Evolutionary conservation across 1,284 basidiomycete genomes (phyloP).

Genomic region (Tausonia pullulans): DNA sequence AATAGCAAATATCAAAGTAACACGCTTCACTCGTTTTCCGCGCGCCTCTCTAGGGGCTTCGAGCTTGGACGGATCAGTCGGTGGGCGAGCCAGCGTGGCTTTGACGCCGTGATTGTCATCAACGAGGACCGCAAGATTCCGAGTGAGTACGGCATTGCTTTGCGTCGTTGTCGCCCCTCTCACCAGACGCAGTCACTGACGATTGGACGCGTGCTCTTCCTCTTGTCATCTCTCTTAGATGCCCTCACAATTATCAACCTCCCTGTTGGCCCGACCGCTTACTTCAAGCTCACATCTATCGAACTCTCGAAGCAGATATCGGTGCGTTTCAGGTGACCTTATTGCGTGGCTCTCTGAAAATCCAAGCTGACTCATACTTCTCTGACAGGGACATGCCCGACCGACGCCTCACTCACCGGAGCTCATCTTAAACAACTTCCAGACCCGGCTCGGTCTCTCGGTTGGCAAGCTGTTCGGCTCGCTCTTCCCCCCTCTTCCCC

Average conservation of each 20-base stretch:
- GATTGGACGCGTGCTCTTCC: not conserved
- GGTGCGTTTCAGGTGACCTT: constrained; percentile 38
- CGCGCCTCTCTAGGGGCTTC: constrained; percentile 52
- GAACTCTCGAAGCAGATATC: constrained; percentile 75
- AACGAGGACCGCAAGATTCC: constrained; percentile 89
- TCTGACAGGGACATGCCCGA: constrained; percentile 71
- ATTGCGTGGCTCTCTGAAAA: not conserved
- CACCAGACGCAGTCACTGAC: not conserved
- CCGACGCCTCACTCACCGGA: constrained; percentile 90
- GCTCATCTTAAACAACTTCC: constrained; percentile 90
- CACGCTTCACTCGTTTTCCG: not conserved
- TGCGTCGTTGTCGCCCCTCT: not conserved
- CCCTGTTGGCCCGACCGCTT: constrained; percentile 85
- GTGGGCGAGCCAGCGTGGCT: constrained; percentile 84
- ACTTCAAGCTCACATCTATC: constrained; percentile 88
- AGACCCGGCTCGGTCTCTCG: constrained; percentile 82
- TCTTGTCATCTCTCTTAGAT: constrained; percentile 41
- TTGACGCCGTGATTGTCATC: constrained; percentile 78
- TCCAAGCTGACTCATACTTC: not conserved
- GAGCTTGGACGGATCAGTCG: constrained; percentile 86
- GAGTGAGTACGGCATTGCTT: constrained; percentile 46
- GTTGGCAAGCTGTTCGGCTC: constrained; percentile 92
- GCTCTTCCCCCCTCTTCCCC: constrained; percentile 86
- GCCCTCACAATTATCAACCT: constrained; percentile 85
- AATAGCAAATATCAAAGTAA: no score